A percentile compares a stretch with the other conserved stretches of the same genome.
Evolutionary conservation across 179 eudicot species (phyloP).

Genomic region (Actinidia polygama): DNA sequence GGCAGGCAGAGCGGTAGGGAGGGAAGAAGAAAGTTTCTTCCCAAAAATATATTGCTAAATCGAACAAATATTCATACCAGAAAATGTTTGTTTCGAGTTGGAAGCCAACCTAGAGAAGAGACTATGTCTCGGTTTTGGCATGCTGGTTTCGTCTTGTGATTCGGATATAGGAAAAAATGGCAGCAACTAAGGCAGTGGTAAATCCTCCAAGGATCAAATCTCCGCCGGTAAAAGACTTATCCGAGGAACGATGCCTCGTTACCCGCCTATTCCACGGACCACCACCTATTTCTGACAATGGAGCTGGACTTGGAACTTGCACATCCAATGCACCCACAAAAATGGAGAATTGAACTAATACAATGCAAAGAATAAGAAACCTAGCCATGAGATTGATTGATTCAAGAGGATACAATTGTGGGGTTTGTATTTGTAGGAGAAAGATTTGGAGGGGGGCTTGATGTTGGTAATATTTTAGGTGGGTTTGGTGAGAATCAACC

Average conservation of each 20-base stretch:
- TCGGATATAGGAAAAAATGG: conserved; percentile 48
- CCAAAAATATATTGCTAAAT: no score
- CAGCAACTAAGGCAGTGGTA: conserved; percentile 44
- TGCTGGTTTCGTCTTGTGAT: conserved; percentile 23
- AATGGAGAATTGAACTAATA: conserved; percentile 6
- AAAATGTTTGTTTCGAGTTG: no score
- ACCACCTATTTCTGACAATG: background rate
- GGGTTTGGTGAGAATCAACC: background rate
- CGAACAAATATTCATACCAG: no score
- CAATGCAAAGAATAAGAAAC: conserved; percentile 7
- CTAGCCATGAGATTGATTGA: conserved; percentile 9
- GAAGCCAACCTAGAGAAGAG: no score
- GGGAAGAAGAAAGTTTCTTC: no score
- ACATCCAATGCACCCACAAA: background rate
- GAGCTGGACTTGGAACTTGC: background rate
- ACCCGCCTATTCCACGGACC: background rate
- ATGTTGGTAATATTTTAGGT: background rate
- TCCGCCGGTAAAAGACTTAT: conserved; percentile 44
- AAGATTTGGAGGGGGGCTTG: background rate
- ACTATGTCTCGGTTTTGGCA: background rate
- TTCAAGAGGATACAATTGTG: background rate
- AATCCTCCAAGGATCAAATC: conserved; percentile 61
- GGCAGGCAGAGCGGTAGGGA: no score
- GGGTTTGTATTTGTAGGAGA: background rate
- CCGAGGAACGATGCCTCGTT: conserved; percentile 21